Evolutionary conservation across 768 basidiomycete genomes (phyloP), one percentile per base, ranked within the genome.

Genomic region (Mycena venus): DNA sequence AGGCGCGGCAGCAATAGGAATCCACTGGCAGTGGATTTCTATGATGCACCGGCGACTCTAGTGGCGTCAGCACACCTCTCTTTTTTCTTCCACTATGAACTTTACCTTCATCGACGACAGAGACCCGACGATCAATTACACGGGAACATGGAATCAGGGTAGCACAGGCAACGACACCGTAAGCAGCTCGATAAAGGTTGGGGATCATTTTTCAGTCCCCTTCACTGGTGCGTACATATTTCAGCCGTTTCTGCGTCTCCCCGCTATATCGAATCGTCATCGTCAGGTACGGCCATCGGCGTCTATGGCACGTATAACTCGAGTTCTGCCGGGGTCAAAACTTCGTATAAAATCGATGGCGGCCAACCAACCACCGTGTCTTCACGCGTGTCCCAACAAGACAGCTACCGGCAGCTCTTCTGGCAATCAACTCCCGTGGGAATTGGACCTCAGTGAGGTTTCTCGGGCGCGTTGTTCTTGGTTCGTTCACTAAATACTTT

Each of bases 251-350:
- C 25, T 14, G 42, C 42, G 7, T 44, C 14, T 31, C 31, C 23
- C 31, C 19, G 42, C 42, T 44, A 44, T 25, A 25, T 14, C 32
- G 2, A 25, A 61, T 19, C 25, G 21, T 38, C 23, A 32, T 27
- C n/a, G 21, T 15, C 36, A 70, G 69, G 69, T 15, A 55, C 69
- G 51, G 21, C 27, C 47, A 63, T 70, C 19, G 38, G 19, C 1
- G 69, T 70, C 15, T 70, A 63, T 44, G 69, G 69, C 7, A 70
- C 69, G 19, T 70, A 31, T 14, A 61, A 70, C 17, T 6, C 61
- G 40, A 63, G 36, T 15, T 62, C 60, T 19, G 36, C 61, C 19
- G 69, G 69, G 2, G 61, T 63, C 17, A 23, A 47, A 31, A 62
- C 69, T 7, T 55, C 51, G 27, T 70, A 70, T 36, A 49, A 36